Evolutionary conservation across 2,329 filamentous ascomycete species (phyloP), one percentile per base, ranked within the genome.

Genomic region (Verticillium nubilum): DNA sequence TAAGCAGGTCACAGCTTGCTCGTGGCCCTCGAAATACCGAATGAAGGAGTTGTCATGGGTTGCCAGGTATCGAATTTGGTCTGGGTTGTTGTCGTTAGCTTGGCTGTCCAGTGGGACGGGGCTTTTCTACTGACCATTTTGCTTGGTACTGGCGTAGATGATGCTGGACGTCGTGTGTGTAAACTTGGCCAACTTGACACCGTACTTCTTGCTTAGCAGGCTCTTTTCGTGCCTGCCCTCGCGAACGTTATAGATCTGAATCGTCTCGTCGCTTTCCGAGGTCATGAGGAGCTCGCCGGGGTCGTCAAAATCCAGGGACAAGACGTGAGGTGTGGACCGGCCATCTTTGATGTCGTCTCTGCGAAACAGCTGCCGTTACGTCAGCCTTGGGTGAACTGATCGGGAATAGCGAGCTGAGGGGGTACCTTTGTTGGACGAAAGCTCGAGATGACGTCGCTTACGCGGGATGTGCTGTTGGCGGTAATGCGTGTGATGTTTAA

Each of bases 41-140:
- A 98, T 90, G 73, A 96, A 99, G 61, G 89, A 90, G 76, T 98
- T 97, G 74, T 98, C 95, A 74, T 99, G 95, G 13, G 89, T 97
- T 59, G 86, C 96, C 63, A 92, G 89, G 76, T 90, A 97, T 71
- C 87, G 88, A 65, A 90, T 96, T 31, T 63, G 61, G 56, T 64
- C 62, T 64, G 6, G 52, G 25, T 28, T 28, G 25, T n/a, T 13
- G 13, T 17, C 23, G 7, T 53, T 28, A 29, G 52, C 15, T 6
- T n/a, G 7, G 15, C 19, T 15, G 12, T 29, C 13, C 52, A 4
- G 25, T 9, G n/a, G 27, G 52, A 53, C 26, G 52, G 52, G 3
- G 25, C 25, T 17, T 33, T n/a, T 25, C 23, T 33, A 17, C 78
- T 62, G 78, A 92, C 89, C 85, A 70, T 99, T 96, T 67, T 96